Percentiles rank a stretch among this genome's conserved stretches.
Conservation (phyloP, 2,329 filamentous ascomycete species). For the Westerdykella sp. region DNA sequence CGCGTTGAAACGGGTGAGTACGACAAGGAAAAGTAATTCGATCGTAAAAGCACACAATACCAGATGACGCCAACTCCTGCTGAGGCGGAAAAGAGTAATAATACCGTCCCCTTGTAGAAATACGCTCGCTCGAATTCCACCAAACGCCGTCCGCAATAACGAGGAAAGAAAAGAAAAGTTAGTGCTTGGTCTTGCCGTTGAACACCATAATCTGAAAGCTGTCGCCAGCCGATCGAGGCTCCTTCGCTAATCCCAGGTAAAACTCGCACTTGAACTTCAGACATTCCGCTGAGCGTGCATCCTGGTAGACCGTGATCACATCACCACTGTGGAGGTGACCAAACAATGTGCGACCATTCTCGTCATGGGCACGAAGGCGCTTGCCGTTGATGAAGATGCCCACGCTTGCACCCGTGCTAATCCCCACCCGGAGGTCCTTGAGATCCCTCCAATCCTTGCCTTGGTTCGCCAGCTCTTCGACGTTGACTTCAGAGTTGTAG, state of each 20-base stretch:
- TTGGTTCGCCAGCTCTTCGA: constrained; percentile 35
- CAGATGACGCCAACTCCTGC: constrained; percentile 6
- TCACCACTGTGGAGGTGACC: constrained; percentile 72
- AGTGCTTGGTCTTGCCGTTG: no score
- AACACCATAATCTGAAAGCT: constrained; percentile 16
- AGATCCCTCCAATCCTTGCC: constrained; percentile 51
- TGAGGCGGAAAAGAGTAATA: constrained; percentile 2
- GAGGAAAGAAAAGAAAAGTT: no score
- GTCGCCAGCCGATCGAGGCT: constrained; percentile 20
- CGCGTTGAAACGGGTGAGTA: no score
- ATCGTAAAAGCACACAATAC: constrained; percentile 1
- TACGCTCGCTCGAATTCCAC: no score
- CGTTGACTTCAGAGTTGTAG: constrained; percentile 56
- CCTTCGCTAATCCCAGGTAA: constrained; percentile 34
- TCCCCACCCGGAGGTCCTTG: constrained; percentile 57
- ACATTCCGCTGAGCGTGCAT: constrained; percentile 27
- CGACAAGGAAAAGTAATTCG: constrained; percentile 1
- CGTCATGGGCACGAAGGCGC: constrained; percentile 53
- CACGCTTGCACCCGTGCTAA: constrained; percentile 70
- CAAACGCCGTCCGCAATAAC: no score
- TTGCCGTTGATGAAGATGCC: constrained; percentile 73
- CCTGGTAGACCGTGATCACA: constrained; percentile 64
- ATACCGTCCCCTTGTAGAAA: background rate
- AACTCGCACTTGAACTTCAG: constrained; percentile 43
- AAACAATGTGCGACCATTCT: constrained; percentile 49